Evolutionary conservation across 495 filamentous ascomycete species (phyloP).

Genomic region (Haplographium delicatum): DNA sequence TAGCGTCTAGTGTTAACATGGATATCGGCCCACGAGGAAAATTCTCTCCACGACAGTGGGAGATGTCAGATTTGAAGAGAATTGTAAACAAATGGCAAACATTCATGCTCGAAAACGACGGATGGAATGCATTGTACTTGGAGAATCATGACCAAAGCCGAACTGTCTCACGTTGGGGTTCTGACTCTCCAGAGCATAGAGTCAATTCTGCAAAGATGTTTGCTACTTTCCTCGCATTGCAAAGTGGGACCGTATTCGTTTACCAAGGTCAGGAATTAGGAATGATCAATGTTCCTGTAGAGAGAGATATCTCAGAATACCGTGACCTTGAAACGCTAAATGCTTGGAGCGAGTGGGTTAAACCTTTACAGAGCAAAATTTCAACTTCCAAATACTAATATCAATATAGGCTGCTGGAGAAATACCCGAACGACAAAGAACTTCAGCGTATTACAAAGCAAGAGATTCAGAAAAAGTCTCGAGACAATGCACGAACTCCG

Average conservation of each 20-base stretch:
- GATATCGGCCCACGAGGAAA: conserved; percentile 50
- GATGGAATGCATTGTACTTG: conserved; percentile 68
- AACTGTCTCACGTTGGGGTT: conserved; percentile 53
- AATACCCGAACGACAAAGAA: conserved; percentile 17
- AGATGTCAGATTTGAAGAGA: conserved; percentile 50
- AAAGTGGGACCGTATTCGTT: conserved; percentile 64
- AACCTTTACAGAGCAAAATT: too few species aligned
- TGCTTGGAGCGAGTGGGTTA: conserved; percentile 36
- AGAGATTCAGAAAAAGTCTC: conserved; percentile 42
- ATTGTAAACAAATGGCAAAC: conserved; percentile 62
- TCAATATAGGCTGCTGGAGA: conserved; percentile 1
- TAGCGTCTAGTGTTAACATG: conserved; percentile 54
- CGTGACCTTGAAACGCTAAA: conserved; percentile 67
- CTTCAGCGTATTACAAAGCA: neutral
- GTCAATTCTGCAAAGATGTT: conserved; percentile 56
- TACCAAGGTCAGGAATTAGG: conserved; percentile 78
- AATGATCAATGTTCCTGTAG: conserved; percentile 63
- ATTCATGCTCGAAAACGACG: conserved; percentile 64
- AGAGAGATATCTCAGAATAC: conserved; percentile 62
- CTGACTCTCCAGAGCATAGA: conserved; percentile 42
- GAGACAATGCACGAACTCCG: conserved; percentile 52
- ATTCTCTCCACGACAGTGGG: conserved; percentile 41
- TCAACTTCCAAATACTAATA: neutral
- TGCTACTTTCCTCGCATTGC: conserved; percentile 49
- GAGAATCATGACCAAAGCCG: conserved; percentile 73